Percentiles rank a stretch among this genome's conserved stretches.
Conservation (phyloP, 163 green algal genomes). For the Chlorella variabilis region DNA sequence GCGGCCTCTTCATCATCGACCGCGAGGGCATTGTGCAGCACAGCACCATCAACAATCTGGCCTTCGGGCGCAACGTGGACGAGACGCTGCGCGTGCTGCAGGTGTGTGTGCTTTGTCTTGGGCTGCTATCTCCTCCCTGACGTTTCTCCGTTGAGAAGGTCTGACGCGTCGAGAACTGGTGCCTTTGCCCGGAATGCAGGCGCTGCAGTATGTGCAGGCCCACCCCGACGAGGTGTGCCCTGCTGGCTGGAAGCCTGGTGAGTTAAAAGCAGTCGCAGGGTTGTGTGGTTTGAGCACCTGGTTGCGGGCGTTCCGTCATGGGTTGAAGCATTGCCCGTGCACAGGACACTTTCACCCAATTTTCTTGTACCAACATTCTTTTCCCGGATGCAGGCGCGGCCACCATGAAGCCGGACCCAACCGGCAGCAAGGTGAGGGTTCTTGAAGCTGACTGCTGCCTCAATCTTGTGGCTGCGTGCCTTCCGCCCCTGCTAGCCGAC, state of each 20-base stretch:
- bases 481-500: too few relatives aligned
- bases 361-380: too few relatives aligned
- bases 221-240: slow-evolving; percentile 98
- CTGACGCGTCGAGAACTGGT: too few relatives aligned
- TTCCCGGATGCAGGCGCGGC: slow-evolving; percentile 67
- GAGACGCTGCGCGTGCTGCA: slow-evolving; percentile 95
- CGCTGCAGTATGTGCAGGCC: slow-evolving; percentile 75
- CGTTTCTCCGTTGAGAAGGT: neutral
- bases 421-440: slow-evolving; percentile 53
- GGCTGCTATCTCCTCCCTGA: neutral
- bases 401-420: slow-evolving; percentile 94
- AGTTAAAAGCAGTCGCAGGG: neutral
- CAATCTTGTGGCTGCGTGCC: too few relatives aligned
- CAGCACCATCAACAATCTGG: slow-evolving; percentile 98
- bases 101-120: neutral
- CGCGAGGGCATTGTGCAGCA: slow-evolving; percentile 97
- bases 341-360: too few relatives aligned
- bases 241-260: slow-evolving; percentile 92
- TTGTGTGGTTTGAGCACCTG: too few relatives aligned
- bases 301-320: too few relatives aligned
- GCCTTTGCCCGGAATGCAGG: slow-evolving; percentile 2
- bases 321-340: too few relatives aligned
- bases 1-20: slow-evolving; percentile 99
- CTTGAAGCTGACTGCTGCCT: too few relatives aligned
- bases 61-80: slow-evolving; percentile 96